These are phyloP conservation scores for Mycena capillaripes DNA, from an alignment of 768 basidiomycete genomes.

Conservation along the genomic window DNA sequence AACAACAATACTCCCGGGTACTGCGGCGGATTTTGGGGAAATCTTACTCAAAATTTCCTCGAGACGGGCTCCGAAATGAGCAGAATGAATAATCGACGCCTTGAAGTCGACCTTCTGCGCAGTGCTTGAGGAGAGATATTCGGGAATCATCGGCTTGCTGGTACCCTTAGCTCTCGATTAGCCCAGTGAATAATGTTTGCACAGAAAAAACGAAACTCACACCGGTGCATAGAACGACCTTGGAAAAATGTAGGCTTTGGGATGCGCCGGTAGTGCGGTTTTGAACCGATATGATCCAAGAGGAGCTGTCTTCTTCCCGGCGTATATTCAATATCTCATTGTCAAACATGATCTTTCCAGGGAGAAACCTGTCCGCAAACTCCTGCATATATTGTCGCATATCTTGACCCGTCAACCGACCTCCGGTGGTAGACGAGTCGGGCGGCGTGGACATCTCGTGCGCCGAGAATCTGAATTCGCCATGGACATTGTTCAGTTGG, in stretches of 20 bases:
- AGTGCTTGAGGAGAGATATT: not conserved
- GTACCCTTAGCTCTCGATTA: constrained; percentile 36
- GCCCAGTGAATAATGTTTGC: not conserved
- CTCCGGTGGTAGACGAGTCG: constrained; percentile 31
- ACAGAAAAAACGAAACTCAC: not conserved
- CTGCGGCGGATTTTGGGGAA: constrained; percentile 42
- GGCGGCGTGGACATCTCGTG: constrained; percentile 54
- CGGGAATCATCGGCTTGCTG: constrained; percentile 16
- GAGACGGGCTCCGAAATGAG: constrained; percentile 38
- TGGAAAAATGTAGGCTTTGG: constrained; percentile 15
- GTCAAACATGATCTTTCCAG: constrained; percentile 52
- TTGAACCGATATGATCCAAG: constrained; percentile 7
- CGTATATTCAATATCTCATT: constrained; percentile 52
- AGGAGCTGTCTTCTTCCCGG: constrained; percentile 36
- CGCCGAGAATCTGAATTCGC: constrained; percentile 60
- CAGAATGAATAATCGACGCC: constrained; percentile 45
- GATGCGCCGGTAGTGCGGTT: not conserved
- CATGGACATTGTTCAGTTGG: constrained; percentile 61
- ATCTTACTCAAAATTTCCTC: not conserved
- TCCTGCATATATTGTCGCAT: constrained; percentile 57
- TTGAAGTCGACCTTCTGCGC: constrained; percentile 43
- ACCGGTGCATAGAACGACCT: constrained; percentile 37
- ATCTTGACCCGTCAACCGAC: constrained; percentile 56
- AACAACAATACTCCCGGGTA: constrained; percentile 54
- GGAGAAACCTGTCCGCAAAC: constrained; percentile 53